Evolutionary conservation across 2,329 filamentous ascomycete genomes (phyloP).

Genomic region (Samsoniella hepiali): DNA sequence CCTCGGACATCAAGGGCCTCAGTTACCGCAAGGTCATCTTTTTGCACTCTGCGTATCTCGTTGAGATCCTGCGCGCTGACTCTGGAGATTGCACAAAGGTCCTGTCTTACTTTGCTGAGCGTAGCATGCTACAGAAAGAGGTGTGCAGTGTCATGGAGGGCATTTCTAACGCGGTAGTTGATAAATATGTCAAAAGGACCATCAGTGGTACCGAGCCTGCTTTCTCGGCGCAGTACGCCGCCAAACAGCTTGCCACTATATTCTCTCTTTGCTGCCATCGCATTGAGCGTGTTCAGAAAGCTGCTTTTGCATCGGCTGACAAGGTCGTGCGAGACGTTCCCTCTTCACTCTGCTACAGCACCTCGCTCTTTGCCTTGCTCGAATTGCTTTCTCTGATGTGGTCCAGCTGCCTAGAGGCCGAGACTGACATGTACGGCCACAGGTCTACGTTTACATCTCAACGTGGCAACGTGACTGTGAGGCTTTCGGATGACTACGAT

Average conservation of each 20-base stretch:
- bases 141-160: slow-evolving; percentile 64
- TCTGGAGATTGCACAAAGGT: slow-evolving; percentile 88
- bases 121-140: slow-evolving; percentile 67
- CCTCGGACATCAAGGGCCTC: slow-evolving; percentile 74
- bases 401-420: slow-evolving; percentile 88
- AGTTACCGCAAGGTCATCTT: slow-evolving; percentile 92
- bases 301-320: slow-evolving; percentile 78
- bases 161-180: slow-evolving; percentile 65
- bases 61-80: slow-evolving; percentile 83
- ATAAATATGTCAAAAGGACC: slow-evolving; percentile 75
- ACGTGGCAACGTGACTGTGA: slow-evolving; percentile 74
- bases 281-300: slow-evolving; percentile 85
- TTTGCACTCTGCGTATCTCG: slow-evolving; percentile 81
- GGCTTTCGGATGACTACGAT: slow-evolving; percentile 89
- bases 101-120: slow-evolving; percentile 91
- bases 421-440: slow-evolving; percentile 91
- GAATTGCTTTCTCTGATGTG: slow-evolving; percentile 94
- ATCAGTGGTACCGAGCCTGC: slow-evolving; percentile 66
- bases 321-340: slow-evolving; percentile 81
- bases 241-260: slow-evolving; percentile 78
- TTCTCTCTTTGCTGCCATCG: slow-evolving; percentile 91
- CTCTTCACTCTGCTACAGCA: slow-evolving; percentile 84
- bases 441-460: slow-evolving; percentile 75
- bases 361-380: slow-evolving; percentile 86
- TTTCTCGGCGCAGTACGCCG: slow-evolving; percentile 90